Percentiles rank a stretch among this genome's conserved stretches.
Evolutionary conservation across 768 basidiomycete species (phyloP).

Genomic region (Scleroderma citrinum): DNA sequence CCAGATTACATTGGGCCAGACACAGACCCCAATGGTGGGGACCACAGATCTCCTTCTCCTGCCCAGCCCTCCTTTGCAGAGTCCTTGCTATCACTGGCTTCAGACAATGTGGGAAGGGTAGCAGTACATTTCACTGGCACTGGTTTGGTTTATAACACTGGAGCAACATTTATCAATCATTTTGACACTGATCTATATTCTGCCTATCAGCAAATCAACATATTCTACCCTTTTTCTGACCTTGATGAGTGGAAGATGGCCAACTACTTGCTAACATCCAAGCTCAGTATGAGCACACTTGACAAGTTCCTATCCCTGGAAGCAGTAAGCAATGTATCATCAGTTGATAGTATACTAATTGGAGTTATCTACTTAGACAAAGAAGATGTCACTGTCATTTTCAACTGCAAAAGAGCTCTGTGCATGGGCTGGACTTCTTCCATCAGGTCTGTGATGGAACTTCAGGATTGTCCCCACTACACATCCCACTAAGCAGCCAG

Average conservation of each 20-base stretch:
- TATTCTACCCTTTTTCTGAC: constrained; percentile 29
- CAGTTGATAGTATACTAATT: not conserved
- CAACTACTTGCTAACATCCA: constrained; percentile 21
- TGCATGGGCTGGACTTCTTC: constrained; percentile 21
- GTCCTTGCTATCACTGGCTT: not conserved
- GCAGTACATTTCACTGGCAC: not conserved
- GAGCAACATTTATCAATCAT: constrained; percentile 19
- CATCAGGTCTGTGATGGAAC: constrained; percentile 23
- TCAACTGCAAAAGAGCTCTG: constrained; percentile 22
- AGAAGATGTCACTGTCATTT: constrained; percentile 20
- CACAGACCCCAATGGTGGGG: too few species aligned
- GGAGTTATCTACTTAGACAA: constrained; percentile 14
- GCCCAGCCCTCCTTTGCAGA: not conserved
- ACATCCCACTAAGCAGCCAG: constrained; percentile 17
- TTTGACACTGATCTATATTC: constrained; percentile 23
- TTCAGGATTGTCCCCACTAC: constrained; percentile 5
- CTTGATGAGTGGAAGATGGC: constrained; percentile 30
- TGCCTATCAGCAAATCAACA: constrained; percentile 12
- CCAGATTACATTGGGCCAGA: too few species aligned
- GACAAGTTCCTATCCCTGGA: constrained; percentile 24
- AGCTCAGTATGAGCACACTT: constrained; percentile 25
- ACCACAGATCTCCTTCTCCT: not conserved
- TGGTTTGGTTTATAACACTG: not conserved
- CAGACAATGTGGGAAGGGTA: not conserved
- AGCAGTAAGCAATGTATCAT: constrained; percentile 13